Evolutionary conservation across 352 stramenopile genomes (phyloP).

Genomic region (Blastocystis sp.): DNA sequence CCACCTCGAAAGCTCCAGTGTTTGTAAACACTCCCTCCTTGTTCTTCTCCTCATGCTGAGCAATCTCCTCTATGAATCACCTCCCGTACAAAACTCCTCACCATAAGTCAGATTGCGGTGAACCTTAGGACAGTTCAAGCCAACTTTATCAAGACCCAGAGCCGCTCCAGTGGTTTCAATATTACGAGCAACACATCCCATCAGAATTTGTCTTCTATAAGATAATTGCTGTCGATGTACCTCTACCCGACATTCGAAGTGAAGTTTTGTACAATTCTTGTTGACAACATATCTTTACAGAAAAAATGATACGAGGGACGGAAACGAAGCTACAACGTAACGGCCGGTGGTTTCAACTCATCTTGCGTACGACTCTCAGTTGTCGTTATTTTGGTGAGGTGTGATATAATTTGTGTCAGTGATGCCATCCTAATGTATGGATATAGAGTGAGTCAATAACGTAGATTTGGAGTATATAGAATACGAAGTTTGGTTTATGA

Average conservation of each 20-base stretch:
- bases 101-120: slow-evolving; percentile 90
- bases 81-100: not conserved
- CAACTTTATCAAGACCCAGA: slow-evolving; percentile 63
- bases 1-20: slow-evolving; percentile 88
- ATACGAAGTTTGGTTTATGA: too few species aligned
- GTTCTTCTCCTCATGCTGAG: slow-evolving; percentile 88
- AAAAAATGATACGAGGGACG: slow-evolving; percentile 71
- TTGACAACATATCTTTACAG: not conserved
- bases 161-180: slow-evolving; percentile 67
- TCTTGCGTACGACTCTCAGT: too few species aligned
- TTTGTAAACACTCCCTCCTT: slow-evolving; percentile 86
- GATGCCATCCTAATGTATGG: too few species aligned
- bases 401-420: too few species aligned
- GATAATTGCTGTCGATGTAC: not conserved
- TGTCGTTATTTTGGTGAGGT: too few species aligned
- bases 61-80: slow-evolving; percentile 79
- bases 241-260: not conserved
- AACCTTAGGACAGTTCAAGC: slow-evolving; percentile 76
- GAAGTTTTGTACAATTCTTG: slow-evolving; percentile 11
- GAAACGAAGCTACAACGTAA: too few species aligned
- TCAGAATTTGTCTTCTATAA: slow-evolving; percentile 13
- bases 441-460: too few species aligned
- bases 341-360: too few species aligned
- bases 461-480: too few species aligned
- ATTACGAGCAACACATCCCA: slow-evolving; percentile 38